phyloP scores from a whole-genome alignment of 805 yeast genomes.

The Candida krabiensis region DNA sequence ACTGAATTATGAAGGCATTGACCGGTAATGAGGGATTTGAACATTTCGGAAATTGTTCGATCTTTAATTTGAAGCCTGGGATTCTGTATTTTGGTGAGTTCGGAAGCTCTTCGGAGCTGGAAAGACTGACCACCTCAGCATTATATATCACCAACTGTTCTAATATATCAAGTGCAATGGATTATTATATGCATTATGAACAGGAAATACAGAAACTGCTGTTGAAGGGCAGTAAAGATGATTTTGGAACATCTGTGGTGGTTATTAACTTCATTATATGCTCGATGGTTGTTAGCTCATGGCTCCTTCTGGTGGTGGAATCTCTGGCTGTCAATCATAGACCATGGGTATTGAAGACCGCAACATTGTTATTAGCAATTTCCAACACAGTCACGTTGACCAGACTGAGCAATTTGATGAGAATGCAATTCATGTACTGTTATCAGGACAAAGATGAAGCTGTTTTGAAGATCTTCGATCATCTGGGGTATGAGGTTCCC shows the following conservation, averaged over 20 bases:
- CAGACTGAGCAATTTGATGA: slow-evolving; percentile 45
- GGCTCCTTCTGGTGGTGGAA: slow-evolving; percentile 68
- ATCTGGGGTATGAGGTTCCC: slow-evolving; percentile 38
- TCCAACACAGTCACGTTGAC: slow-evolving; percentile 52
- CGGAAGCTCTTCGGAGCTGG: not conserved
- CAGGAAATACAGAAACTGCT: not conserved
- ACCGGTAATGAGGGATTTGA: no score
- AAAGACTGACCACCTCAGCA: slow-evolving; percentile 23
- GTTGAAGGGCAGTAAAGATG: slow-evolving; percentile 27
- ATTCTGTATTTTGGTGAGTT: not conserved
- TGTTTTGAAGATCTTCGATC: slow-evolving; percentile 37
- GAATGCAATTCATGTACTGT: slow-evolving; percentile 50
- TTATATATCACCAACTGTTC: slow-evolving; percentile 49
- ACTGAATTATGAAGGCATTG: no score
- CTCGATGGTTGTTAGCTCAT: slow-evolving; percentile 58
- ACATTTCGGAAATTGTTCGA: no score
- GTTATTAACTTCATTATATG: slow-evolving; percentile 51
- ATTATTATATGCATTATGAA: not conserved
- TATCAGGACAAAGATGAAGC: slow-evolving; percentile 52
- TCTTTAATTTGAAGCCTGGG: slow-evolving; percentile 10
- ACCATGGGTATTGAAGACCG: slow-evolving; percentile 56
- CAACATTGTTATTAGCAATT: slow-evolving; percentile 57
- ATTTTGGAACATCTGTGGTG: slow-evolving; percentile 38
- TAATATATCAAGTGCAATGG: not conserved
- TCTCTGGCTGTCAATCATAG: slow-evolving; percentile 55